These are phyloP conservation scores for Boletus patriciae DNA, from an alignment of 768 basidiomycete species.

Conservation along the genomic window DNA sequence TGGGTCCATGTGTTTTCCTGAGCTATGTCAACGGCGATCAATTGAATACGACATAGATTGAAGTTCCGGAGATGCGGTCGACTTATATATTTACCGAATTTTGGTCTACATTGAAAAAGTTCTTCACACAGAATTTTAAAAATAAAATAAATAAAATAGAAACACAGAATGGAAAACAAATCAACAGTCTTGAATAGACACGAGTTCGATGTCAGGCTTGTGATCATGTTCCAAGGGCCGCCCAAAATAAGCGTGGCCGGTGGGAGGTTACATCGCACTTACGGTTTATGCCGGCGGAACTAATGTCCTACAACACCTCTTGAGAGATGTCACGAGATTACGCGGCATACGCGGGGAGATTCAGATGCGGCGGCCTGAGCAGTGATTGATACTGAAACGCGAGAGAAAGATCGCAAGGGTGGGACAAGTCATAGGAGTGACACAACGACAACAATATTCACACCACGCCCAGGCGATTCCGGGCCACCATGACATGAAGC, in stretches of 20 bases:
- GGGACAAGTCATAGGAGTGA: slow-evolving; percentile 21
- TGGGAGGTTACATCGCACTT: slow-evolving; percentile 6
- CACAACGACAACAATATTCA: slow-evolving; percentile 14
- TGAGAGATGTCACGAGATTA: slow-evolving; percentile 9
- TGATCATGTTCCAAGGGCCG: slow-evolving; percentile 9
- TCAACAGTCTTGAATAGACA: slow-evolving; percentile 1
- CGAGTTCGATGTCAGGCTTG: slow-evolving; percentile 2
- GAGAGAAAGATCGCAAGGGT: slow-evolving; percentile 21
- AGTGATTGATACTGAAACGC: slow-evolving; percentile 23
- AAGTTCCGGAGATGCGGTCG: slow-evolving; percentile 27
- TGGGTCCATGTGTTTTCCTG: slow-evolving; percentile 30
- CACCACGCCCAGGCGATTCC: slow-evolving; percentile 21
- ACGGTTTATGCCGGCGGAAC: slow-evolving; percentile 13
- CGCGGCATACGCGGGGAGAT: slow-evolving; percentile 1
- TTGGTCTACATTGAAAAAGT: slow-evolving; percentile 8
- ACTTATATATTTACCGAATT: slow-evolving; percentile 1
- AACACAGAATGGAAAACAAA: slow-evolving; percentile 21
- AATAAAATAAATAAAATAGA: slow-evolving; percentile 18
- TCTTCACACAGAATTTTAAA: slow-evolving; percentile 21
- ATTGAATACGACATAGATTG: slow-evolving; percentile 33
- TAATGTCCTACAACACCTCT: slow-evolving; percentile 8
- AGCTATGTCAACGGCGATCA: slow-evolving; percentile 37
- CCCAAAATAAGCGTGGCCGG: slow-evolving; percentile 7
- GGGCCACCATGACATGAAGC: slow-evolving; percentile 24
- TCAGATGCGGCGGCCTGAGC: neutral